Evolutionary conservation across 495 filamentous ascomycete species (phyloP).

Genomic region (Ramalina peruviana): DNA sequence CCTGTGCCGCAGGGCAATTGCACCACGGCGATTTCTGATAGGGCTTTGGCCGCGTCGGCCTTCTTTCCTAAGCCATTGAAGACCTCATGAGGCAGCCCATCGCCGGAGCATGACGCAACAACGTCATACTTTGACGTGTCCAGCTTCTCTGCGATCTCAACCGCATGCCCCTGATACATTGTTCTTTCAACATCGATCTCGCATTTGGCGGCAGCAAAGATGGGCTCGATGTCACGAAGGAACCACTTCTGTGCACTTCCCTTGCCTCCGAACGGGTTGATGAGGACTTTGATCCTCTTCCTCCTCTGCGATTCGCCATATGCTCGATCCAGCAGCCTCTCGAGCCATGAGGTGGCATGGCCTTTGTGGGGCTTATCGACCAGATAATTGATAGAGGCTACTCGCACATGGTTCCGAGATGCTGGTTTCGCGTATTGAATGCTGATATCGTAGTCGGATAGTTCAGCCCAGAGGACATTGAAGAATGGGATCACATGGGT

Average conservation of each 20-base stretch:
- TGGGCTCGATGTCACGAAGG: constrained; percentile 58
- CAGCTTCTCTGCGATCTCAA: constrained; percentile 63
- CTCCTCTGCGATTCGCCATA: constrained; percentile 58
- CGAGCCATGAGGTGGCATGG: constrained; percentile 44
- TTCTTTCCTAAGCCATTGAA: constrained; percentile 83
- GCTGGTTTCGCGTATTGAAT: constrained; percentile 58
- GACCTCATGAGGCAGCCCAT: constrained; percentile 83
- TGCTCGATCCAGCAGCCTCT: constrained; percentile 47
- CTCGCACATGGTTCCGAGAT: constrained; percentile 41
- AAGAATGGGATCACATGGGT: constrained; percentile 56
- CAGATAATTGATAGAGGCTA: constrained; percentile 45
- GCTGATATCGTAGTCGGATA: constrained; percentile 43
- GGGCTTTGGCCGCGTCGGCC: constrained; percentile 54
- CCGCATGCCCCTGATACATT: constrained; percentile 57
- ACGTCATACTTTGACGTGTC: constrained; percentile 71
- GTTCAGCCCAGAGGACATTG: constrained; percentile 73
- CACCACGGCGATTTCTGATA: constrained; percentile 70
- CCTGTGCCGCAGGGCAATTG: constrained; percentile 86
- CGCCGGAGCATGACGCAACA: constrained; percentile 79
- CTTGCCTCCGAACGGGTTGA: constrained; percentile 84
- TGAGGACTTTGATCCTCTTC: constrained; percentile 70
- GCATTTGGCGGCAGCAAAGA: constrained; percentile 74
- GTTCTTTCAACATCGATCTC: constrained; percentile 64
- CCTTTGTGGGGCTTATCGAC: constrained; percentile 37
- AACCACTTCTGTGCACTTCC: constrained; percentile 65